These are phyloP conservation scores for Hylodesmum podocarpum DNA, from an alignment of 306 rosid genomes.

Conservation along the genomic window DNA sequence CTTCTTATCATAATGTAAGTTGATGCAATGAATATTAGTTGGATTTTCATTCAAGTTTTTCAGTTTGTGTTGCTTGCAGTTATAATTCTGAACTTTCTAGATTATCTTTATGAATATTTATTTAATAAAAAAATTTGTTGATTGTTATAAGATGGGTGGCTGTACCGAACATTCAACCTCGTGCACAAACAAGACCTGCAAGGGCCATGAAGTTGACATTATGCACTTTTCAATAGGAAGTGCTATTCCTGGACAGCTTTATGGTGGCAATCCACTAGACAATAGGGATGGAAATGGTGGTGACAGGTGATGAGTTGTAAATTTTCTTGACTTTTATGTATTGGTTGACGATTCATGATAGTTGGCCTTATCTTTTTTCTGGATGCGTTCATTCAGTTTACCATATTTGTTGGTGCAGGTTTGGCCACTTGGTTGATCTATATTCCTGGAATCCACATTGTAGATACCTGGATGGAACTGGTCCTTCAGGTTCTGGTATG, in stretches of 20 bases:
- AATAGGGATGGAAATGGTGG: conserved; percentile 71
- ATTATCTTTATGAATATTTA: conserved; percentile 13
- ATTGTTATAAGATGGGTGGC: conserved; percentile 83
- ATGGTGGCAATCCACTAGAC: conserved; percentile 81
- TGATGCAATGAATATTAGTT: background rate
- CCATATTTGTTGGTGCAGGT: conserved; percentile 47
- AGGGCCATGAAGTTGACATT: conserved; percentile 89
- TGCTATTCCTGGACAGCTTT: conserved; percentile 92
- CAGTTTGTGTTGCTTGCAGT: conserved; percentile 1
- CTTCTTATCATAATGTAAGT: conserved; percentile 81
- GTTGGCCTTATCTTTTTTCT: background rate
- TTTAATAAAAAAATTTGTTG: conserved; percentile 20
- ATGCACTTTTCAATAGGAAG: conserved; percentile 94
- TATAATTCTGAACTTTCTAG: background rate
- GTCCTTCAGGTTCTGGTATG: conserved; percentile 73
- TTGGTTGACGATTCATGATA: conserved; percentile 12
- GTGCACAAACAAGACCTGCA: conserved; percentile 87
- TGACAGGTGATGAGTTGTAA: conserved; percentile 64
- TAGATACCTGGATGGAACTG: conserved; percentile 78
- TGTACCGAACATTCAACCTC: conserved; percentile 64
- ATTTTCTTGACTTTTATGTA: conserved; percentile 2
- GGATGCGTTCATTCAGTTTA: background rate
- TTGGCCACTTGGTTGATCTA: conserved; percentile 88
- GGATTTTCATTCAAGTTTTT: background rate
- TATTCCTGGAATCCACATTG: conserved; percentile 98